phyloP scores from a whole-genome alignment of 768 basidiomycete genomes.

The Tylopilus cervinicoccineus region DNA sequence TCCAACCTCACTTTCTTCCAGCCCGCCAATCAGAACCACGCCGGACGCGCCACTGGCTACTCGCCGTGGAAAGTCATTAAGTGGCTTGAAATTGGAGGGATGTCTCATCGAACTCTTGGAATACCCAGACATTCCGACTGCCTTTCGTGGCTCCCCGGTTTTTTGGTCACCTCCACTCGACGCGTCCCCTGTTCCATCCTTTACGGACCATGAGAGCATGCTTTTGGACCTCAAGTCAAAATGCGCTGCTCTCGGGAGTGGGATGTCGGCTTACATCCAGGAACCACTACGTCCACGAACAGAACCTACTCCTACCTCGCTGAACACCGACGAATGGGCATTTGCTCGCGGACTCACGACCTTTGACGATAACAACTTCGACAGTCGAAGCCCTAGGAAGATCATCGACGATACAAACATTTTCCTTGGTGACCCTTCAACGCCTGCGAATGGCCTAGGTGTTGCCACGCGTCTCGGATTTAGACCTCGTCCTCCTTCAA shows the following conservation, averaged over 20 bases:
- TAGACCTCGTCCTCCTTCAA: neutral
- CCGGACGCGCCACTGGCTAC: constrained; percentile 31
- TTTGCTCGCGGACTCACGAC: constrained; percentile 30
- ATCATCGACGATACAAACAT: constrained; percentile 1
- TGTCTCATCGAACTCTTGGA: constrained; percentile 16
- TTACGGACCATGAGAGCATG: constrained; percentile 36
- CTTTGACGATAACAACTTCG: constrained; percentile 21
- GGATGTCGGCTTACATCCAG: constrained; percentile 9
- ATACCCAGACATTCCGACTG: constrained; percentile 42
- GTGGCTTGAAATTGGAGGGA: constrained; percentile 23
- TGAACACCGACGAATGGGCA: constrained; percentile 35
- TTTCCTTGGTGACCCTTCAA: constrained; percentile 12
- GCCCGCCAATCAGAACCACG: neutral
- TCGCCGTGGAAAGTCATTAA: constrained; percentile 37
- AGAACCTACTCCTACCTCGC: constrained; percentile 1
- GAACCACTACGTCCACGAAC: neutral
- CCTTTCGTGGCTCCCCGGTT: constrained; percentile 38
- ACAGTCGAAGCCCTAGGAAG: constrained; percentile 3
- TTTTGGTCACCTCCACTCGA: constrained; percentile 31
- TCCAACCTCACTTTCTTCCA: neutral
- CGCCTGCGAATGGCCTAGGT: constrained; percentile 1
- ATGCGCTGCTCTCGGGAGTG: constrained; percentile 25
- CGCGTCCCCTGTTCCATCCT: constrained; percentile 5
- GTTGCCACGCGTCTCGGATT: neutral
- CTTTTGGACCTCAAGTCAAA: constrained; percentile 32